phyloP scores from a whole-genome alignment of 2,329 filamentous ascomycete genomes.

The Ascochyta rabiei region DNA sequence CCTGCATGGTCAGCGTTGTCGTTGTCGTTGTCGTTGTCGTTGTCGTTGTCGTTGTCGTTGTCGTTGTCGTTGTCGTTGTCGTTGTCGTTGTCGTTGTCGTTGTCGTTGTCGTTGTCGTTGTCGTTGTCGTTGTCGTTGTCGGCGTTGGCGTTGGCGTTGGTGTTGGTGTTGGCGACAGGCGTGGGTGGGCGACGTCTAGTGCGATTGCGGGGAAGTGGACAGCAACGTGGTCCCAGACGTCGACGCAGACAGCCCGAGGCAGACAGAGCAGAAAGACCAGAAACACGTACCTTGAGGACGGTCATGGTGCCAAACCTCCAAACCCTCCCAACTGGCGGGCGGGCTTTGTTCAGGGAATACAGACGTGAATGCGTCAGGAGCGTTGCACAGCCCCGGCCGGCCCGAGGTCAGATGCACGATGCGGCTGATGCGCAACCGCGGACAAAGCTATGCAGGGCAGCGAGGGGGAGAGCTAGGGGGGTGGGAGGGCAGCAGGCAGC shows the following conservation, averaged over 20 bases:
- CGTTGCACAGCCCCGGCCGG: conserved; percentile 31
- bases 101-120: too few species aligned
- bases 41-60: too few species aligned
- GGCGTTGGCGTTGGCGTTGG: too few species aligned
- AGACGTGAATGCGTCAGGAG: conserved; percentile 11
- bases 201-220: conserved; percentile 18
- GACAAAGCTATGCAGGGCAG: conserved; percentile 22
- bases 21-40: too few species aligned
- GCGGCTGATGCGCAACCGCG: conserved; percentile 23
- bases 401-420: conserved; percentile 22
- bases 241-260: too few species aligned
- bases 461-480: background rate
- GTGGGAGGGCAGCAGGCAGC: background rate
- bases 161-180: too few species aligned
- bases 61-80: too few species aligned
- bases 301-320: conserved; percentile 38
- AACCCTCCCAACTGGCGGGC: background rate
- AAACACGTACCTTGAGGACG: conserved; percentile 45
- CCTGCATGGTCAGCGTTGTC: conserved; percentile 38
- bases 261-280: background rate
- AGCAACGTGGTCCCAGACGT: background rate
- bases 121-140: too few species aligned
- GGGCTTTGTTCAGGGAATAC: conserved; percentile 14
- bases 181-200: background rate
- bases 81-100: too few species aligned